Evolutionary conservation across 768 basidiomycete species (phyloP).

Genomic region (Lentinus tigrinus): DNA sequence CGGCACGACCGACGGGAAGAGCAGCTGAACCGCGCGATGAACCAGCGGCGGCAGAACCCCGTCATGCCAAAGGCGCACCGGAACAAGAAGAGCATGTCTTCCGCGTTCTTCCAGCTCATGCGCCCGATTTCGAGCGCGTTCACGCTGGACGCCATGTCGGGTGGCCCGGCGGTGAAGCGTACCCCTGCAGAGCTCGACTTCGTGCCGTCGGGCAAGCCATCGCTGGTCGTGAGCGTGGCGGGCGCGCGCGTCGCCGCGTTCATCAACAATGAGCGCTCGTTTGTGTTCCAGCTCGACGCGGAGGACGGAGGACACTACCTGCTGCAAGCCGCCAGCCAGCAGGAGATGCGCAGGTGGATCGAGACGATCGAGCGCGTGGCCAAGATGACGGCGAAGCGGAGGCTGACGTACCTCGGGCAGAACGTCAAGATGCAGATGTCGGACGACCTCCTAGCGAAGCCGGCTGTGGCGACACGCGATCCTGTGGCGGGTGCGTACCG

Average conservation of each 20-base stretch:
- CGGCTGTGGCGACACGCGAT: slow-evolving; percentile 60
- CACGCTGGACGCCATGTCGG: slow-evolving; percentile 56
- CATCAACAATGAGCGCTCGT: slow-evolving; percentile 80
- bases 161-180: slow-evolving; percentile 39
- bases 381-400: slow-evolving; percentile 70
- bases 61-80: slow-evolving; percentile 68
- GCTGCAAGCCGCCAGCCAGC: slow-evolving; percentile 67
- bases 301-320: slow-evolving; percentile 87
- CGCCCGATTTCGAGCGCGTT: slow-evolving; percentile 88
- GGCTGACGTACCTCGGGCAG: slow-evolving; percentile 77
- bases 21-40: slow-evolving; percentile 72
- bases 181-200: slow-evolving; percentile 79
- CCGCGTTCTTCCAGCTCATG: slow-evolving; percentile 82
- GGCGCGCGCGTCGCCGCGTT: slow-evolving; percentile 70
- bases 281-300: slow-evolving; percentile 78
- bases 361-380: slow-evolving; percentile 71
- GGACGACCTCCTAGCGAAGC: slow-evolving; percentile 69
- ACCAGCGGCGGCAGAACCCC: slow-evolving; percentile 47
- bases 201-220: slow-evolving; percentile 65
- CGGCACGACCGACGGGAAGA: slow-evolving; percentile 75
- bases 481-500: slow-evolving; percentile 62
- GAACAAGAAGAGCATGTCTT: slow-evolving; percentile 86
- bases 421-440: slow-evolving; percentile 71
- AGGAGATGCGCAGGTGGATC: slow-evolving; percentile 78
- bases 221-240: slow-evolving; percentile 70